Percentiles rank a stretch among this genome's conserved stretches.
phyloP scores from a whole-genome alignment of 139 green algal genomes.

The Chlorella sorokiniana region DNA sequence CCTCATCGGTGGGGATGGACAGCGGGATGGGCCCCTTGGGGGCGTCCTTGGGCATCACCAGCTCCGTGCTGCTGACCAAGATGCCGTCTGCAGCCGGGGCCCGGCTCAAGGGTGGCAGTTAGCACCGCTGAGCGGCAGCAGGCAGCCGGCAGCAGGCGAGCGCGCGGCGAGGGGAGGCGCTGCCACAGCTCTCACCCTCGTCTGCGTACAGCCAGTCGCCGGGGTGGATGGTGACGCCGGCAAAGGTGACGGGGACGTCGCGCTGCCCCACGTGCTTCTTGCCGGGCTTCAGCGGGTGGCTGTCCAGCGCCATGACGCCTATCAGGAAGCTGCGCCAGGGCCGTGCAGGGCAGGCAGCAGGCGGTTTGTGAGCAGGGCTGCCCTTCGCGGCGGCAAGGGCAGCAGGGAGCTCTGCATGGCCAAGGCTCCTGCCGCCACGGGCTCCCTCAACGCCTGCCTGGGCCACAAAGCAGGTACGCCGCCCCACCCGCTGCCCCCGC shows the following conservation, averaged over 20 bases:
- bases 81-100: slow-evolving; percentile 2
- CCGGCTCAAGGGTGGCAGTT: no score
- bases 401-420: no score
- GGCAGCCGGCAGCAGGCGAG: background rate
- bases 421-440: no score
- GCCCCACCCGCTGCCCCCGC: no score
- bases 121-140: background rate
- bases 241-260: background rate
- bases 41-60: background rate
- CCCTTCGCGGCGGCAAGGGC: background rate
- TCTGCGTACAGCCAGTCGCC: background rate
- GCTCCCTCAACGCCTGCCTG: no score
- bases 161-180: no score
- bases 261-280: background rate
- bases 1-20: background rate
- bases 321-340: background rate
- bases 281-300: slow-evolving; percentile 1
- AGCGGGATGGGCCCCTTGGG: background rate
- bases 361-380: background rate
- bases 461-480: no score
- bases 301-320: background rate
- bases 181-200: background rate
- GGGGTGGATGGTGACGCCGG: background rate
- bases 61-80: background rate
- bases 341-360: background rate